Conservation (phyloP, 192 early-diverging fungal species). For the Coemansia pectinata region DNA sequence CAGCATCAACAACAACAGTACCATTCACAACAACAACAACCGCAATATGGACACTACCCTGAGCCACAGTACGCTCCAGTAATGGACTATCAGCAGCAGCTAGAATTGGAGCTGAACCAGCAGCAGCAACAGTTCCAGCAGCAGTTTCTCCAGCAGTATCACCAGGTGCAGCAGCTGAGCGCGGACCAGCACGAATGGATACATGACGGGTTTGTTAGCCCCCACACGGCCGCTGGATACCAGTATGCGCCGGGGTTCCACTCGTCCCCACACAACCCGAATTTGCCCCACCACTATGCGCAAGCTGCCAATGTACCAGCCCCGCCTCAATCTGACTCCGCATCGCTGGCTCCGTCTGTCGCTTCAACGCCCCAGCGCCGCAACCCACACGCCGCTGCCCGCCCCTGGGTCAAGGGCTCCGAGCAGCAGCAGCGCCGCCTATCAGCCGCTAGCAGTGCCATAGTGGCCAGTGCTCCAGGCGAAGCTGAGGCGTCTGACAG, state of each 20-base stretch:
- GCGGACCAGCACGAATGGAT: constrained; percentile 23
- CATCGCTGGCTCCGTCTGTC: background rate
- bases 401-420: constrained; percentile 32
- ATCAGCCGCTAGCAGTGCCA: background rate
- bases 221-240: constrained; percentile 10
- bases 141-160: constrained; percentile 47
- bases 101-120: constrained; percentile 45
- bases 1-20: constrained; percentile 7
- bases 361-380: constrained; percentile 6
- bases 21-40: constrained; percentile 19
- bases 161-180: constrained; percentile 30
- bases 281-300: constrained; percentile 22
- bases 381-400: constrained; percentile 14
- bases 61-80: constrained; percentile 15
- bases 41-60: constrained; percentile 5
- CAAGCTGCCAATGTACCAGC: background rate
- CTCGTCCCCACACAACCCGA: constrained; percentile 37
- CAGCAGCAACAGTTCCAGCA: constrained; percentile 53
- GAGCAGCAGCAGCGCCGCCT: constrained; percentile 5
- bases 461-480: background rate
- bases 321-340: background rate
- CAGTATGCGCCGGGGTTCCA: constrained; percentile 37
- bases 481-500: background rate
- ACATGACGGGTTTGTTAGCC: constrained; percentile 41
- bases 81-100: constrained; percentile 35